Evolutionary conservation across 148 eudicot species (phyloP), one percentile per base, ranked within the genome.

Genomic region (Talinum fruticosum): DNA sequence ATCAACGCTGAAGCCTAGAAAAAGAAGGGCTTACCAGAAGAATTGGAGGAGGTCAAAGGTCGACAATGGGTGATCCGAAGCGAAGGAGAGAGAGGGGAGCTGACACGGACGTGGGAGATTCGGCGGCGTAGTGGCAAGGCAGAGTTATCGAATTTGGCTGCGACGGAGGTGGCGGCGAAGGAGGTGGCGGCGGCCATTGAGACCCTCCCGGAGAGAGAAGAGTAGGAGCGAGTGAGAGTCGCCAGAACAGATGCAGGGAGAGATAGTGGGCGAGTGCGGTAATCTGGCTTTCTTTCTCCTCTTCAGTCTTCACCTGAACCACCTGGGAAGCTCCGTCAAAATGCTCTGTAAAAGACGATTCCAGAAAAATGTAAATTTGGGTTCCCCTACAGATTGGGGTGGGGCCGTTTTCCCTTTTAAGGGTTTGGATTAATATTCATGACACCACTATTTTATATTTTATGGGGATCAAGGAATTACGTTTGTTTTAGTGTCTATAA

Each of bases 141-240:
- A 61, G 86, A 73, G 69, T 79, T 83, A 75, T 79, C 69, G 37
- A 78, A 81, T 57, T 72, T 85, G 37, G 82, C 78, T 77, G 87
- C 86, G 82, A 80, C 72, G 53, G 86, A 68, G 65, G 75, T 12
- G 45, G 45, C 6, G 76, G 92, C 85, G 75, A 91, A 83, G 71
- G 90, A 72, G 5, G 82, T 3, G 13, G 83, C 80, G 66, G 89
- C 74, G 62, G 88, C 90, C 80, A 84, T 79, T 38, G 81, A 29
- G 75, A 75, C 26, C 45, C 32, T 49, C 49, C 47, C 29, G 54
- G 75, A 76, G 73, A 77, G 79, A 69, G 77, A 79, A 8, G 74
- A 54, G 71, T 54, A 78, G 13, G 51, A 57, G 67, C 79, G 37
- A 62, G 62, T 5, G 76, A 72, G 34, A 28, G 72, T 81, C 75